Evolutionary conservation across 1,284 basidiomycete genomes (phyloP), one percentile per base, ranked within the genome.

Genomic region (Apiotrichum brassicae): DNA sequence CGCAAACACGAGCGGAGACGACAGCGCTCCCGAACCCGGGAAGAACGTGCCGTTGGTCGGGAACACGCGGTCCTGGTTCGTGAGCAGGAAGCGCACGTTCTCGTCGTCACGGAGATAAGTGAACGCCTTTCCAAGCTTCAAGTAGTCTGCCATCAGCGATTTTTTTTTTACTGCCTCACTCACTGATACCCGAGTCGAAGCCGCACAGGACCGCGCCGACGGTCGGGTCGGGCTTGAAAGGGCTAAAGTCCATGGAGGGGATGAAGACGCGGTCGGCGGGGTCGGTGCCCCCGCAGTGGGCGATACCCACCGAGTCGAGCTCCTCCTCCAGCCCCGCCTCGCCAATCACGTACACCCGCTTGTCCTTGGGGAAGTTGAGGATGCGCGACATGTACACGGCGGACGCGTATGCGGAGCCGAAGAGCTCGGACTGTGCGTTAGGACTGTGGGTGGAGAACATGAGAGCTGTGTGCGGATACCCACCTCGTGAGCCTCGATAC

Each of bases 321-420:
- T 99, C 95, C 62, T 97, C 87, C 72, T 97, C 93, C 36, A 99
- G 76, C 0, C 93, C 93, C 36, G 78, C 72, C 82, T 92, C 88
- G 2, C 95, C 95, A 51, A 98, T 86, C 13, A 98, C 88, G 72
- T 93, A 99, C 7, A 95, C 93, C 70, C 88, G 91, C 76, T 97
- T 90, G 70, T 89, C 82, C 61, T 85, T 85, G 11, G 88, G 89
- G 56, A 97, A 79, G 57, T 90, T 85, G 60, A 97, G 77, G 18
- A 95, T 85, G 36, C 87, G 82, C 3, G 89, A 91, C 22, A 98
- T 76, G 73, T 97, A 97, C 11, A 93, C 86, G 2, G 94, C 93
- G 6, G 91, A 81, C 4, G 93, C 92, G 67, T 87, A 95, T 2
- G 91, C 92, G 7, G 92, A 97, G 41, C 93, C 92, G 63, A 90